Percentiles rank a stretch among this genome's conserved stretches.
phyloP scores from a whole-genome alignment of 1,284 basidiomycete species.

The Cronartium ribicola region DNA sequence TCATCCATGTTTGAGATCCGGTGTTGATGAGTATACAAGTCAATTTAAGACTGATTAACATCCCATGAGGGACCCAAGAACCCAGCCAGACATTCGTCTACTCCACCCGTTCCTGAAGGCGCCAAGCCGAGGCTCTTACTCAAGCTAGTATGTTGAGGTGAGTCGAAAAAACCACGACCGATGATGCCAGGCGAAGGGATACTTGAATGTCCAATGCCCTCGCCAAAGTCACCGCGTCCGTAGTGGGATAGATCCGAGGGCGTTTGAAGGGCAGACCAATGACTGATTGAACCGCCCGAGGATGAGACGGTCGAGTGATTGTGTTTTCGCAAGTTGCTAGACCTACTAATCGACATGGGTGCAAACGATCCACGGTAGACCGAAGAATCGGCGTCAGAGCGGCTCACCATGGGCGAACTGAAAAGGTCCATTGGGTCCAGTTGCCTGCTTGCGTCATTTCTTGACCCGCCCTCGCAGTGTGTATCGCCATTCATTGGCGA shows the following conservation, averaged over 20 bases:
- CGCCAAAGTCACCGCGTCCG: conserved; percentile 5
- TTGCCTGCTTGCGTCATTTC: too few species aligned
- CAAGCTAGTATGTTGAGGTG: conserved; percentile 22
- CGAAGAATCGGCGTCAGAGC: not conserved
- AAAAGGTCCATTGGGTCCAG: conserved; percentile 27
- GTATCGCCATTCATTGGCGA: conserved; percentile 10
- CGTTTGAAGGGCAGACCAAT: conserved; percentile 20
- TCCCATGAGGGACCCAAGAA: conserved; percentile 26
- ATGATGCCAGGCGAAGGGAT: conserved; percentile 9
- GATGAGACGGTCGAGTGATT: not conserved
- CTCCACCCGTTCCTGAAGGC: not conserved
- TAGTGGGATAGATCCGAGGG: conserved; percentile 14
- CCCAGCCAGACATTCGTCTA: conserved; percentile 23
- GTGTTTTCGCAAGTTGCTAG: too few species aligned
- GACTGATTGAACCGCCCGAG: conserved; percentile 8
- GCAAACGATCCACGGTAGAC: conserved; percentile 23
- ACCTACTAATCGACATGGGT: too few species aligned
- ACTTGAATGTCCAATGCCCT: not conserved
- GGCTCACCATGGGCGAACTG: conserved; percentile 16
- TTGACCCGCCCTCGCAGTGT: not conserved
- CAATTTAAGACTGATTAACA: too few species aligned
- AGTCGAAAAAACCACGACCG: conserved; percentile 19
- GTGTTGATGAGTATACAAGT: too few species aligned
- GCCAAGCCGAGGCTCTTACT: conserved; percentile 29
- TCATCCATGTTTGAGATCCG: too few species aligned